Evolutionary conservation across 768 basidiomycete species (phyloP).

Genomic region (Bullera alba): DNA sequence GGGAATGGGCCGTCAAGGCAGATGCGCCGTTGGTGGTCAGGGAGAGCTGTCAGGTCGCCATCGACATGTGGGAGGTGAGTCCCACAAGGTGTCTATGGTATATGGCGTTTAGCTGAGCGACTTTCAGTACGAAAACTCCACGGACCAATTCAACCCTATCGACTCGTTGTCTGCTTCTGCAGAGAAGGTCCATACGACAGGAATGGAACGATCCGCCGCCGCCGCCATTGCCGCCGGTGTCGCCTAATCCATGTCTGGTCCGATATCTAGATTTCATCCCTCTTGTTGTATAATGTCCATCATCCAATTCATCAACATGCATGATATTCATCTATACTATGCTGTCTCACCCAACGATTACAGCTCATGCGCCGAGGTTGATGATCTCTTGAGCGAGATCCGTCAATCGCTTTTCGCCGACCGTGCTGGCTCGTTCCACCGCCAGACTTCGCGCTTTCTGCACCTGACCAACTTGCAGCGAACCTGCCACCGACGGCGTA

Average conservation of each 20-base stretch:
- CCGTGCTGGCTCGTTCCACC: constrained; percentile 13
- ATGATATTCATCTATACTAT: no score
- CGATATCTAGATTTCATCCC: background rate
- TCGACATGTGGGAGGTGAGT: constrained; percentile 79
- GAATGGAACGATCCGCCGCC: constrained; percentile 36
- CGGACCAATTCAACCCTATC: constrained; percentile 41
- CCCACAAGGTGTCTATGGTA: background rate
- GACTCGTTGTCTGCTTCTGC: constrained; percentile 9
- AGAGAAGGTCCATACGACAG: constrained; percentile 26
- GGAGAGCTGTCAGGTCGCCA: constrained; percentile 91
- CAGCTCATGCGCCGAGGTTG: constrained; percentile 19
- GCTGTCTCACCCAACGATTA: background rate
- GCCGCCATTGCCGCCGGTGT: constrained; percentile 27
- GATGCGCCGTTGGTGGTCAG: constrained; percentile 83
- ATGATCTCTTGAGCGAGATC: constrained; percentile 36
- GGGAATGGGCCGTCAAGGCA: constrained; percentile 70
- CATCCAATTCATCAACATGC: background rate
- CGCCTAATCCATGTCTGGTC: background rate
- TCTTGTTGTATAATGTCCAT: background rate
- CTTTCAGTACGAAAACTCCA: constrained; percentile 36
- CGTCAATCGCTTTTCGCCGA: constrained; percentile 35
- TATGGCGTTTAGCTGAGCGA: background rate
- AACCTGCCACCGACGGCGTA: constrained; percentile 24
- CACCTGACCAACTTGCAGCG: constrained; percentile 29
- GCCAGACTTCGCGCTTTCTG: constrained; percentile 23